A percentile compares a stretch with the other conserved stretches of the same genome.
Evolutionary conservation across 768 basidiomycete species (phyloP).

Genomic region (Gautieria morchelliformis): DNA sequence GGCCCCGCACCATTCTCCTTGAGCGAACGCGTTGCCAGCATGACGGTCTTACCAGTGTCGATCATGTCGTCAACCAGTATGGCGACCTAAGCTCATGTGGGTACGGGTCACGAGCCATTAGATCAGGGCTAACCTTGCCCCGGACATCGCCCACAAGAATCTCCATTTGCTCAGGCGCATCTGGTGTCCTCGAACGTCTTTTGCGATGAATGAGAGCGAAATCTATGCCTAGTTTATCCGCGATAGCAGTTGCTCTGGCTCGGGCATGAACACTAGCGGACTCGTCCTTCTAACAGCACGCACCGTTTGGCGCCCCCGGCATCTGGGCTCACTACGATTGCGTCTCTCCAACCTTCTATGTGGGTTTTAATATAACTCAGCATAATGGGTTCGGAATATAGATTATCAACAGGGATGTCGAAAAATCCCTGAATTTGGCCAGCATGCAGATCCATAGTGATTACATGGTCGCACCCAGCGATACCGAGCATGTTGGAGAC

Average conservation of each 20-base stretch:
- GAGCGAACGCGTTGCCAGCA: constrained; percentile 76
- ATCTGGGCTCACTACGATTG: constrained; percentile 92
- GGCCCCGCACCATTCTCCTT: constrained; percentile 82
- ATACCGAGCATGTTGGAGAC: constrained; percentile 97
- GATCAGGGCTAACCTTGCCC: constrained; percentile 53
- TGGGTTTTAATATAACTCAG: constrained; percentile 82
- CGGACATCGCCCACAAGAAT: constrained; percentile 90
- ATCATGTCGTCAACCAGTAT: constrained; percentile 99
- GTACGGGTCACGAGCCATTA: background rate
- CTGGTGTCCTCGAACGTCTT: constrained; percentile 55
- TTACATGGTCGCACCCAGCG: constrained; percentile 96
- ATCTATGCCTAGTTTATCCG: constrained; percentile 90
- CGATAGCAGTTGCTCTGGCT: constrained; percentile 82
- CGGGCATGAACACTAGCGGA: background rate
- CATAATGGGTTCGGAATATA: constrained; percentile 95
- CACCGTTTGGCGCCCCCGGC: constrained; percentile 98
- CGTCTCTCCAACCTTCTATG: constrained; percentile 78
- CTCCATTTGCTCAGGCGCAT: constrained; percentile 78
- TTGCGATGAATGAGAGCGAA: constrained; percentile 95
- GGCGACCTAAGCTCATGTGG: constrained; percentile 46
- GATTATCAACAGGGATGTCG: constrained; percentile 95
- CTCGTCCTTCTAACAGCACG: background rate
- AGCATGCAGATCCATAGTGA: constrained; percentile 98
- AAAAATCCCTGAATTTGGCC: constrained; percentile 99
- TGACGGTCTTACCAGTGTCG: constrained; percentile 86